A percentile compares a stretch with the other conserved stretches of the same genome.
Evolutionary conservation across 441 rosid species (phyloP).

Genomic region (Daphne laureola): DNA sequence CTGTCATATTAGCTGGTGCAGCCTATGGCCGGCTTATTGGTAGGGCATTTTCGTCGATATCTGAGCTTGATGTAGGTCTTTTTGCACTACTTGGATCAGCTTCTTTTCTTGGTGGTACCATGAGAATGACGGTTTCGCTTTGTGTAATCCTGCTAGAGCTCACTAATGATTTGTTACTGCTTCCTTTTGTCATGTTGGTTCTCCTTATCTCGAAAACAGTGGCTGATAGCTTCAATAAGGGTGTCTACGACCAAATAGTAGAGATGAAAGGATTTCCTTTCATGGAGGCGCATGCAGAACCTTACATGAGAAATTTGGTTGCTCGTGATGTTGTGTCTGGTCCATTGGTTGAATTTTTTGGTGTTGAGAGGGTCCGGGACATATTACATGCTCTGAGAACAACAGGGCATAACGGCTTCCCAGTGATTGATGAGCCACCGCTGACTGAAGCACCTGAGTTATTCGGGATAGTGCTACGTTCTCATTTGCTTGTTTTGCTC

Average conservation of each 20-base stretch:
- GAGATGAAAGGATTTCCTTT: conserved; percentile 61
- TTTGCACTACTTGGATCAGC: conserved; percentile 71
- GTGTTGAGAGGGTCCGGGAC: conserved; percentile 52
- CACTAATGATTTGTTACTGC: conserved; percentile 50
- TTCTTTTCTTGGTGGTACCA: conserved; percentile 70
- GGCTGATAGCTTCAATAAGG: conserved; percentile 60
- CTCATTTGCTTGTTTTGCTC: conserved; percentile 62
- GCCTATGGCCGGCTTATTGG: conserved; percentile 64
- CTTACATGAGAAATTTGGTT: conserved; percentile 50
- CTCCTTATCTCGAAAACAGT: conserved; percentile 63
- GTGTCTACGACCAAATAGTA: conserved; percentile 66
- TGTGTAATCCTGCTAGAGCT: conserved; percentile 68
- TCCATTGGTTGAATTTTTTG: conserved; percentile 41
- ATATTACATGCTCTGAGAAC: conserved; percentile 39
- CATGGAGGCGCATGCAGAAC: conserved; percentile 70
- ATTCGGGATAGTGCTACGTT: conserved; percentile 57
- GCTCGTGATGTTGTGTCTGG: conserved; percentile 56
- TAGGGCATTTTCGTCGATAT: conserved; percentile 33
- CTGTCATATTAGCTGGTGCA: conserved; percentile 65
- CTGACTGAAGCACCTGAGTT: conserved; percentile 45
- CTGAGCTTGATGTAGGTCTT: conserved; percentile 52
- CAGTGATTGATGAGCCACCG: conserved; percentile 73
- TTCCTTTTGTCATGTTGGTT: conserved; percentile 66
- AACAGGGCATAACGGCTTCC: conserved; percentile 58
- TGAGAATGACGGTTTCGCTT: conserved; percentile 75